Percentiles rank a stretch among this genome's conserved stretches.
Evolutionary conservation across 129 eudicot species (phyloP).

Genomic region (Artemisia tridentata): DNA sequence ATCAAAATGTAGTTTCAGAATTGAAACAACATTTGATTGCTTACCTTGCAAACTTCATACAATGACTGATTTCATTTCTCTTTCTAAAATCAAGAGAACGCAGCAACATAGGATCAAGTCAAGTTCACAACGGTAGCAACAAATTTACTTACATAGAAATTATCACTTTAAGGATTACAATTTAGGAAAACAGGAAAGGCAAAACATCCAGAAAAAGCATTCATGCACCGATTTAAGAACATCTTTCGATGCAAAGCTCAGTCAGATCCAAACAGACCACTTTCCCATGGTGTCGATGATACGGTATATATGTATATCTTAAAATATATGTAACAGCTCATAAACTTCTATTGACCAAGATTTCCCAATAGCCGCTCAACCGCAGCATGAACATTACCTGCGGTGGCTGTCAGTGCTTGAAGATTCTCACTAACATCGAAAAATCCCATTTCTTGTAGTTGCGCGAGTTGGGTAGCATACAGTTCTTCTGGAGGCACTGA

Average conservation of each 20-base stretch:
- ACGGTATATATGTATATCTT: slow-evolving; percentile 27
- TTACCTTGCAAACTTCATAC: slow-evolving; percentile 1
- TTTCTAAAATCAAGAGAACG: not conserved
- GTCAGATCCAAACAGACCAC: slow-evolving; percentile 33
- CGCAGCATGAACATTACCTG: slow-evolving; percentile 82
- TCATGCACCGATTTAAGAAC: slow-evolving; percentile 34
- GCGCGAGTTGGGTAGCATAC: slow-evolving; percentile 71
- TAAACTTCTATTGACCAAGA: slow-evolving; percentile 44
- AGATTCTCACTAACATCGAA: slow-evolving; percentile 67
- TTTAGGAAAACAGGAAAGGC: slow-evolving; percentile 1
- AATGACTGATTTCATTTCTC: not conserved
- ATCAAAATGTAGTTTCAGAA: not conserved
- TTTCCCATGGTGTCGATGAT: slow-evolving; percentile 18
- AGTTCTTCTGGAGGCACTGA: slow-evolving; percentile 78
- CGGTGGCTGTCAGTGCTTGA: slow-evolving; percentile 66
- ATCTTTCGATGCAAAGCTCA: slow-evolving; percentile 22
- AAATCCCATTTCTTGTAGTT: slow-evolving; percentile 91
- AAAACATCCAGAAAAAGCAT: slow-evolving; percentile 28
- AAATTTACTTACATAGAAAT: slow-evolving; percentile 30
- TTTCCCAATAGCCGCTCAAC: slow-evolving; percentile 76
- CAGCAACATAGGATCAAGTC: not conserved
- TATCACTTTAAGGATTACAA: slow-evolving; percentile 3
- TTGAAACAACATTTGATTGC: not conserved
- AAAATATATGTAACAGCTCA: slow-evolving; percentile 19
- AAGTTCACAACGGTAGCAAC: slow-evolving; percentile 2